Base-by-base conservation (phyloP, 208 protist species). In the Entamoeba moshkovskii region DNA sequence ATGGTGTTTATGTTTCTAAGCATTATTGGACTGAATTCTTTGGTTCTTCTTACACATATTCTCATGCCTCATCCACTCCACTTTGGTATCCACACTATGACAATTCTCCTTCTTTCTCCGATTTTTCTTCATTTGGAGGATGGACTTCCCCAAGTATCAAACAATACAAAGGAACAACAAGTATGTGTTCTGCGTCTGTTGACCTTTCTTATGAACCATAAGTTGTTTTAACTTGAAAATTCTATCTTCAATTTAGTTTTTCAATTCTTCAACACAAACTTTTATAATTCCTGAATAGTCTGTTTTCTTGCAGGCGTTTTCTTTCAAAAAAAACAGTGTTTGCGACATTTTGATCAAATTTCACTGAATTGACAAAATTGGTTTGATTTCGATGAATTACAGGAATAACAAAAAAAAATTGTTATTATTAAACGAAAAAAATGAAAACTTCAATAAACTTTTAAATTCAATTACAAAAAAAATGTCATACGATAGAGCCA, bases 401-500 rank as follows among this genome's bases (percentile, higher is more conserved):
- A n/a, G n/a, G n/a, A n/a, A n/a, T n/a, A n/a, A n/a, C n/a, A n/a
- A n/a, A n/a, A n/a, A n/a, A n/a, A n/a, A n/a, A n/a, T n/a, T n/a
- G n/a, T n/a, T n/a, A n/a, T n/a, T n/a, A n/a, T n/a, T n/a, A 49
- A 48, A 49, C 6, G 6, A 49, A 49, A 49, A 49, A 49, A 49
- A 18, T 18, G 16, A 49, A 73, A 73, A 73, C 59, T 73, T 38
- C 18, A 73, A 73, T 42, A 73, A 73, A 38, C 29, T 38, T n/a
- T 0, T 38, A n/a, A 8, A 73, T 11, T 59, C 49, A 18, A 52
- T n/a, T n/a, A 47, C 22, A 94, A 44, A 92, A 46, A 92, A 46
- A 66, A 48, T 45, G 45, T 46, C 33, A 66, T 99, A 99, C 97
- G 98, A 99, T 96, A 97, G 99, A 94, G 99, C 99, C 45, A 98